Percentiles rank a stretch among this genome's conserved stretches.
Evolutionary conservation across 129 eudicot species (phyloP).

Genomic region (Arctium lappa): DNA sequence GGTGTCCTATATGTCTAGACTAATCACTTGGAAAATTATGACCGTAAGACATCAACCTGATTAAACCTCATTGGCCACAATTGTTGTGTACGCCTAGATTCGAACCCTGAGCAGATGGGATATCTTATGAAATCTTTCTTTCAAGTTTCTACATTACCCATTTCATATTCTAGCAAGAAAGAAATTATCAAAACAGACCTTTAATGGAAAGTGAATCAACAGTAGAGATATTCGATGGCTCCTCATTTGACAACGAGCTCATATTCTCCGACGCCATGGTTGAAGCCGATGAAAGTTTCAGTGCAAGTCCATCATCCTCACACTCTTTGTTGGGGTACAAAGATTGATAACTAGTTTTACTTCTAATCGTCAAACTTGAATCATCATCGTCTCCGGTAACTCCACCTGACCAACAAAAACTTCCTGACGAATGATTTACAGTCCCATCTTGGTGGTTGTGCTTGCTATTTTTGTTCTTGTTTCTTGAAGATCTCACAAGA

Average conservation of each 20-base stretch:
- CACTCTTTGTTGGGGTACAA: conserved; percentile 4
- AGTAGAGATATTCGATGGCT: conserved; percentile 45
- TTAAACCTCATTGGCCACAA: too few species aligned
- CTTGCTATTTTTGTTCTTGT: conserved; percentile 34
- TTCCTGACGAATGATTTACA: conserved; percentile 8
- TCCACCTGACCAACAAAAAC: conserved; percentile 7
- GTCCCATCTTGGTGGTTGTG: conserved; percentile 29
- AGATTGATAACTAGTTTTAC: not conserved
- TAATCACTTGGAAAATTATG: too few species aligned
- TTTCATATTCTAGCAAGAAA: conserved; percentile 1
- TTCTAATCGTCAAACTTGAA: conserved; percentile 9
- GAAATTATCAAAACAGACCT: conserved; percentile 43
- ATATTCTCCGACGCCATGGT: conserved; percentile 49
- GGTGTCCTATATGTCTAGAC: too few species aligned
- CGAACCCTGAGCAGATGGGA: too few species aligned
- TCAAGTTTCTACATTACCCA: not conserved
- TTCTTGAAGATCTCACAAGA: conserved; percentile 64
- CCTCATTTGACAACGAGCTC: conserved; percentile 63
- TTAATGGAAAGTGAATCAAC: conserved; percentile 71
- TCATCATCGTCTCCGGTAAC: conserved; percentile 24
- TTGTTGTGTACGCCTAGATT: too few species aligned
- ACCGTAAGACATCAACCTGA: too few species aligned
- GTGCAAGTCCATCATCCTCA: conserved; percentile 50
- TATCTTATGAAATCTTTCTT: too few species aligned
- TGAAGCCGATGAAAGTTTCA: conserved; percentile 54